Percentiles rank a stretch among this genome's conserved stretches.
phyloP scores from a whole-genome alignment of 2,329 filamentous ascomycete genomes.

The Aureobasidium sp. region DNA sequence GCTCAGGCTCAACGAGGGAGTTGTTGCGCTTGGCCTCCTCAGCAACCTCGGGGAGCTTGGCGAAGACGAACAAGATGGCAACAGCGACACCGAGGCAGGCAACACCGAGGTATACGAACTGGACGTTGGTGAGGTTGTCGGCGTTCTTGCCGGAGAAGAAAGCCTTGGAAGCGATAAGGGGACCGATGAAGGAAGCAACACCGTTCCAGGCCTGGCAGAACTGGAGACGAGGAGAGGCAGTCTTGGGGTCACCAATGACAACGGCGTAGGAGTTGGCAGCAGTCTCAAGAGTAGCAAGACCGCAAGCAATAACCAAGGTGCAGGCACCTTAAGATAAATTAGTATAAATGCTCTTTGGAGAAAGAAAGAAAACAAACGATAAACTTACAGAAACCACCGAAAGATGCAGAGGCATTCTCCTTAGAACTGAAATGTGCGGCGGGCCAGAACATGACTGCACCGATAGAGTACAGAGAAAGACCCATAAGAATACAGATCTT shows the following conservation, averaged over 20 bases:
- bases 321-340: no score
- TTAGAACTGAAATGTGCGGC: conserved; percentile 27
- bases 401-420: conserved; percentile 24
- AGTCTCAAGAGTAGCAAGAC: conserved; percentile 32
- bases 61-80: conserved; percentile 29
- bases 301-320: conserved; percentile 32
- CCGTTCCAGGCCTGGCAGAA: conserved; percentile 33
- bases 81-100: conserved; percentile 29
- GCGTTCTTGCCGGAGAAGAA: conserved; percentile 28
- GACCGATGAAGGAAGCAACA: conserved; percentile 32
- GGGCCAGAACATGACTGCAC: conserved; percentile 32
- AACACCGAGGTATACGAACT: conserved; percentile 33
- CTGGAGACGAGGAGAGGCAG: conserved; percentile 29
- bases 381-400: conserved; percentile 33
- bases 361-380: no score
- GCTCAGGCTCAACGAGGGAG: conserved; percentile 23
- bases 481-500: conserved; percentile 37
- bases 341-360: no score
- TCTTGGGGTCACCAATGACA: conserved; percentile 29
- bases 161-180: conserved; percentile 31
- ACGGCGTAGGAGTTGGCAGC: conserved; percentile 32
- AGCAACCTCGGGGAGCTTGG: conserved; percentile 29
- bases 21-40: conserved; percentile 21
- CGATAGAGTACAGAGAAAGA: conserved; percentile 28
- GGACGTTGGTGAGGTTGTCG: conserved; percentile 28